A percentile compares a stretch with the other conserved stretches of the same genome.
Conservation (phyloP, 2,329 filamentous ascomycete species). For the Fusarium bactridioides region DNA sequence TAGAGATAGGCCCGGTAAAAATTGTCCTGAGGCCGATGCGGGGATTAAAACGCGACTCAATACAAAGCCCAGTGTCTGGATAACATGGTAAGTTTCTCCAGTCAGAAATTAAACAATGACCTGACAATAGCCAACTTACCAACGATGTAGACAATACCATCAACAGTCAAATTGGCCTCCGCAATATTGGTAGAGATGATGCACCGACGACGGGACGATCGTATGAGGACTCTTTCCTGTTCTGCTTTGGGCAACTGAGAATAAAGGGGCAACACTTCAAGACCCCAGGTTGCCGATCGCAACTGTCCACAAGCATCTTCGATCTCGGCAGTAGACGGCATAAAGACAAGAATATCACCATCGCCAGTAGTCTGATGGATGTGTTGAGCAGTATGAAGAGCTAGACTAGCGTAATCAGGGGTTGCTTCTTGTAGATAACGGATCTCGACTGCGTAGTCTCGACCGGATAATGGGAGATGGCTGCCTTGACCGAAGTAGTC, state of each 20-base stretch:
- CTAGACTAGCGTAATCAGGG: background rate
- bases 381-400: background rate
- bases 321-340: background rate
- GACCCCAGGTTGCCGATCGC: constrained; percentile 55
- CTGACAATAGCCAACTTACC: constrained; percentile 70
- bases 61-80: background rate
- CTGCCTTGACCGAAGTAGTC: background rate
- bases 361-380: background rate
- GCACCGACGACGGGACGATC: constrained; percentile 84
- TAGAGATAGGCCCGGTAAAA: constrained; percentile 91
- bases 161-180: constrained; percentile 95
- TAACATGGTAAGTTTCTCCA: background rate
- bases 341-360: background rate
- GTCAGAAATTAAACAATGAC: background rate
- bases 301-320: background rate
- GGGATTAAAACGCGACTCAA: background rate
- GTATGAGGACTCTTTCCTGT: constrained; percentile 93
- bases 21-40: constrained; percentile 65
- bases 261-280: constrained; percentile 92
- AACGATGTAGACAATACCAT: constrained; percentile 73
- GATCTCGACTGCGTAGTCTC: background rate
- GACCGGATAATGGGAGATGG: background rate
- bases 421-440: background rate
- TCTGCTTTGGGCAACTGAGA: constrained; percentile 87
- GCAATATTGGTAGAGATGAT: constrained; percentile 98